Base-by-base conservation (phyloP, 768 basidiomycete genomes). In the Cyathus striatus region DNA sequence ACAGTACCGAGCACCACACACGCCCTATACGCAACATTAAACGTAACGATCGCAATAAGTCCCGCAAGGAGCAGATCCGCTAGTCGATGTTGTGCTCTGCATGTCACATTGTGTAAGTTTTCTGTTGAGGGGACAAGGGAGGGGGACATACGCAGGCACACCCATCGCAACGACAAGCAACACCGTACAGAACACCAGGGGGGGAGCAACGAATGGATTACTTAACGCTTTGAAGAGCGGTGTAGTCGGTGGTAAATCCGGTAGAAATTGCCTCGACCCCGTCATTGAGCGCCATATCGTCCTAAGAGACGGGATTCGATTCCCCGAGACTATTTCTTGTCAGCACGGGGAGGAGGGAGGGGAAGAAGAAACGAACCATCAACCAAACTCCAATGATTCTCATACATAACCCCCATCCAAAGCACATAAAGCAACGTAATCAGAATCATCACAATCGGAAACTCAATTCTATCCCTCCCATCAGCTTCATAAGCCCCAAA, bases 61-160 rank as follows among this genome's bases (percentile, higher is more conserved):
- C 79, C 75, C 0, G 96, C 90, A 30, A 96, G 68, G n/a, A 80
- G 61, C n/a, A 95, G 78, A 62, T 99, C 95, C n/a, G 82, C 77
- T 1, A 75, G 61, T 9, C 80, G 72, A 45, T 90, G 88, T 47
- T 86, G 79, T 16, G 50, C 48, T 0, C 69, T 72, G 18, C n/a
- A 25, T 7, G 26, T 34, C n/a, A 36, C 30, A 36, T 40, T 6
- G 38, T 40, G 24, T 40, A 30, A 14, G 32, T 12, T 20, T 18
- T 6, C 27, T 21, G 18, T 10, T 6, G 16, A 32, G 26, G 20
- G 21, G 46, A 21, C 10, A 36, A 24, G 40, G 23, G 38, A 21
- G 27, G 4, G 21, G n/a, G 18, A 53, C 84, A 56, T 57, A 89
- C 80, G 70, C 50, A 27, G 85, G 76, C 14, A 87, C 58, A 37